These are phyloP conservation scores for Cercospora berteroae DNA, from an alignment of 2,329 filamentous ascomycete genomes.

Conservation along the genomic window DNA sequence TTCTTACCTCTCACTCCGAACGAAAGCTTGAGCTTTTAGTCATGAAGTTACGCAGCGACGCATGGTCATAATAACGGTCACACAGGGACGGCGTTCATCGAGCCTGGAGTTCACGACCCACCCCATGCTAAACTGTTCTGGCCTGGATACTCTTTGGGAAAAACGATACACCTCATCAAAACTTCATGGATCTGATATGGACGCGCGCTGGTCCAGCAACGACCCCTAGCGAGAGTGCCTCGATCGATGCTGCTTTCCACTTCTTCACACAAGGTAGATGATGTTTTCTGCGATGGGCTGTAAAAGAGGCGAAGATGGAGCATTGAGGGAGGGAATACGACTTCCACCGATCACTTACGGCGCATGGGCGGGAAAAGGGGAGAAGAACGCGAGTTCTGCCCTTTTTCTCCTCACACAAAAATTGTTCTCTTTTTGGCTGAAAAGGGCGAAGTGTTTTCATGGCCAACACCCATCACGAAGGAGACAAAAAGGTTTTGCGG, in stretches of 20 bases:
- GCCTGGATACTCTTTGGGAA: slow-evolving; percentile 17
- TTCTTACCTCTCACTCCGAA: slow-evolving; percentile 13
- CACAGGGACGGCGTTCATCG: slow-evolving; percentile 28
- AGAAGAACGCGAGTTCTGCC: slow-evolving; percentile 6
- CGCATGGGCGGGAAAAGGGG: neutral
- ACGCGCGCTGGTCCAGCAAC: slow-evolving; percentile 16
- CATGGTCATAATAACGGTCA: slow-evolving; percentile 28
- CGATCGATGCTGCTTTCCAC: slow-evolving; percentile 6
- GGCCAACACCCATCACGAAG: neutral
- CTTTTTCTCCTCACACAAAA: neutral
- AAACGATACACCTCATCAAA: slow-evolving; percentile 14
- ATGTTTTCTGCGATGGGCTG: slow-evolving; percentile 12
- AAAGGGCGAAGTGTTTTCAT: neutral
- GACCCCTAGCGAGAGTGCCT: slow-evolving; percentile 12
- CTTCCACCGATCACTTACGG: neutral
- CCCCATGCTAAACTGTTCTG: slow-evolving; percentile 17
- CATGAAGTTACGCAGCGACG: slow-evolving; percentile 43
- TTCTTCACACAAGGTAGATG: slow-evolving; percentile 23
- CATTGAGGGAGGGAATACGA: neutral
- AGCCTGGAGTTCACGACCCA: slow-evolving; percentile 32
- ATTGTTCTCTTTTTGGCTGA: neutral
- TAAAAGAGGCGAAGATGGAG: slow-evolving; percentile 7
- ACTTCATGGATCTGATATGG: slow-evolving; percentile 8
- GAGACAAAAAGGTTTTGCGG: slow-evolving; percentile 2
- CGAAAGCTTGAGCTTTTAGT: slow-evolving; percentile 33